These are phyloP conservation scores for Suhomyces ambrosiae DNA, from an alignment of 1,139 yeast species.

Conservation along the genomic window DNA sequence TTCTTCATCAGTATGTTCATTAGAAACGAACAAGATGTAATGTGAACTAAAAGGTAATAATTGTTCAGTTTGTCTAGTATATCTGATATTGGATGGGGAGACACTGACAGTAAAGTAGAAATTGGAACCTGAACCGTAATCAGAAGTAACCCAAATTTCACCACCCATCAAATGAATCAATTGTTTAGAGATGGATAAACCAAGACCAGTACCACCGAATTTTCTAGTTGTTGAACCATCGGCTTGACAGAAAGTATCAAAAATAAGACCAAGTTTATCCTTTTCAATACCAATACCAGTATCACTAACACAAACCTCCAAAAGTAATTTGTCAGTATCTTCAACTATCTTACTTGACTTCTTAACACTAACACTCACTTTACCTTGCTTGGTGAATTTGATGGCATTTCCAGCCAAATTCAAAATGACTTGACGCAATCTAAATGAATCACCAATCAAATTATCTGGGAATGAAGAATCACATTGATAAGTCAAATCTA, in stretches of 20 bases:
- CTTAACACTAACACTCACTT: conserved; percentile 65
- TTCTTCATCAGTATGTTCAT: conserved; percentile 58
- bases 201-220: conserved; percentile 84
- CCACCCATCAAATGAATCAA: conserved; percentile 89
- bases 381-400: conserved; percentile 80
- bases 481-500: conserved; percentile 77
- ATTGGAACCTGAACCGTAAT: conserved; percentile 79
- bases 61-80: conserved; percentile 67
- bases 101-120: conserved; percentile 80
- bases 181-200: conserved; percentile 83
- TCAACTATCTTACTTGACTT: conserved; percentile 48
- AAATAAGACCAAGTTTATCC: conserved; percentile 79
- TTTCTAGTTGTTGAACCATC: conserved; percentile 91
- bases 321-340: conserved; percentile 58
- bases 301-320: conserved; percentile 85
- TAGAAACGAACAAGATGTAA: conserved; percentile 67
- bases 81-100: conserved; percentile 67
- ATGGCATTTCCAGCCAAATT: conserved; percentile 88
- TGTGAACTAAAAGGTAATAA: conserved; percentile 74
- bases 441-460: conserved; percentile 82
- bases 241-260: conserved; percentile 89
- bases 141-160: conserved; percentile 84
- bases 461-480: conserved; percentile 87
- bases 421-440: conserved; percentile 80
- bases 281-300: conserved; percentile 88